These are phyloP conservation scores for Verticillium isaacii DNA, from an alignment of 2,329 filamentous ascomycete genomes.

Conservation along the genomic window DNA sequence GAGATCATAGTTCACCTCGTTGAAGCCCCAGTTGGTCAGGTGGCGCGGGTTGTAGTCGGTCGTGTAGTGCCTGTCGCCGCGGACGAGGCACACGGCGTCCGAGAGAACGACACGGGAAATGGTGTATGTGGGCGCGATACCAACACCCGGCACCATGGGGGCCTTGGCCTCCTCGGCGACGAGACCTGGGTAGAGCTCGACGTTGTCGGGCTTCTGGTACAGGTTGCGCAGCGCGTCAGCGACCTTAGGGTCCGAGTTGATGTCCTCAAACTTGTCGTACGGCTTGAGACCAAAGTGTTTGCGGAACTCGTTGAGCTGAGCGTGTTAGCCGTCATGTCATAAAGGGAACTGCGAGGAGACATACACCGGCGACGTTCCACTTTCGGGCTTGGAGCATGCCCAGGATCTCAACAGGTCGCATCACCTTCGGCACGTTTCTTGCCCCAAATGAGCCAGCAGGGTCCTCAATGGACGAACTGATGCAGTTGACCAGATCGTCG, in stretches of 20 bases:
- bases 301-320: constrained; percentile 47
- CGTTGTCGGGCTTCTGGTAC: constrained; percentile 73
- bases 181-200: constrained; percentile 76
- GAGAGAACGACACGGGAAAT: constrained; percentile 73
- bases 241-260: constrained; percentile 72
- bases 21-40: constrained; percentile 81
- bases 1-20: constrained; percentile 67
- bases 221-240: constrained; percentile 61
- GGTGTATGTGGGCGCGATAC: constrained; percentile 71
- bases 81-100: constrained; percentile 73
- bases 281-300: constrained; percentile 74
- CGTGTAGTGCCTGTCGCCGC: constrained; percentile 76
- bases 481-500: constrained; percentile 68
- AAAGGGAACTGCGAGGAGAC: not conserved
- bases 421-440: constrained; percentile 66
- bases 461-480: constrained; percentile 68
- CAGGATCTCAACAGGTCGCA: constrained; percentile 73
- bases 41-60: constrained; percentile 69
- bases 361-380: constrained; percentile 66
- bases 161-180: constrained; percentile 72
- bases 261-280: constrained; percentile 75
- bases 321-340: not conserved
- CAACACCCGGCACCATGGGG: constrained; percentile 69
- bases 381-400: constrained; percentile 72
- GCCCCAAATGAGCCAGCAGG: constrained; percentile 70